A percentile compares a stretch with the other conserved stretches of the same genome.
phyloP scores from a whole-genome alignment of 225 moss, liverwort and hornwort species.

The Sphagnum tenellum region DNA sequence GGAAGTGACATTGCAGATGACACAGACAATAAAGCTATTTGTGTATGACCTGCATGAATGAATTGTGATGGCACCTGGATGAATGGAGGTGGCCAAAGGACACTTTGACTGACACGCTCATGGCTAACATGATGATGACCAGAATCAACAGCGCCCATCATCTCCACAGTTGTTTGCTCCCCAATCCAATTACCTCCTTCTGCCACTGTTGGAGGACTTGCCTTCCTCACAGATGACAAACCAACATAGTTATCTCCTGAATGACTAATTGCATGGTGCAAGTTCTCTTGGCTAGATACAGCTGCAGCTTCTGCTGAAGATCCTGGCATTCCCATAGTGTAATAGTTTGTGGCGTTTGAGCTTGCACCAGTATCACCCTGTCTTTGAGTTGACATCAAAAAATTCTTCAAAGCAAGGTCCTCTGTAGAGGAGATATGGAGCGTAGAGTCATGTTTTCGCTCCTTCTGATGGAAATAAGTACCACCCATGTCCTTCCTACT shows the following conservation, averaged over 20 bases:
- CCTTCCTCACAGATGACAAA: constrained; percentile 13
- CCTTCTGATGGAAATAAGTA: too few relatives aligned
- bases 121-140: too few relatives aligned
- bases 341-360: not conserved
- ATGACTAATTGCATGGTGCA: constrained; percentile 9
- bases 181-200: constrained; percentile 27
- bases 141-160: too few relatives aligned
- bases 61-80: not conserved
- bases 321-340: constrained; percentile 9
- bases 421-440: too few relatives aligned
- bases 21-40: too few relatives aligned
- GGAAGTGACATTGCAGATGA: too few relatives aligned
- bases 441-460: too few relatives aligned
- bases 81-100: too few relatives aligned
- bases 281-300: constrained; percentile 16
- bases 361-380: constrained; percentile 11
- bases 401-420: too few relatives aligned
- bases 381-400: constrained; percentile 1
- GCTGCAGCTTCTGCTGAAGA: constrained; percentile 6
- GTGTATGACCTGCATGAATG: too few relatives aligned
- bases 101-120: too few relatives aligned
- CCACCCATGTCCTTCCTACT: too few relatives aligned
- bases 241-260: constrained; percentile 18
- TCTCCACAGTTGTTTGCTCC: constrained; percentile 9
- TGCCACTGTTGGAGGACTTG: constrained; percentile 23